Base-by-base conservation (phyloP, 2,329 filamentous ascomycete genomes). In the Trichoderma sp. region DNA sequence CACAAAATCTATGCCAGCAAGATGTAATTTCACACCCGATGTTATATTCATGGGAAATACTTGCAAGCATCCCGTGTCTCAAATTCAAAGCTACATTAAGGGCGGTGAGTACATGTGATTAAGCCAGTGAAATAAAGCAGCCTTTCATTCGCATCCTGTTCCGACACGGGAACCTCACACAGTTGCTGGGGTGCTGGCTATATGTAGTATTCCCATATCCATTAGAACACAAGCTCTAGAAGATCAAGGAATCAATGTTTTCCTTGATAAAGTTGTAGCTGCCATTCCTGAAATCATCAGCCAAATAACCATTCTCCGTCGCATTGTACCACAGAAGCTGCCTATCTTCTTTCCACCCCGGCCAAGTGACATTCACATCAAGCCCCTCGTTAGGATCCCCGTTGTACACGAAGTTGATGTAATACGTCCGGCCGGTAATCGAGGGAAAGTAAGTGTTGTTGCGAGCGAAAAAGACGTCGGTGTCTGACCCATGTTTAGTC, bases 401-500 rank as follows among this genome's bases (percentile, higher is more conserved):
- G 53, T 91, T 89, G 82, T 94, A 89, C 11, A 95, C 79, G 80
- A 96, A 96, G 66, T 90, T 91, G 79, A 92, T 86, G 80, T 94
- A 95, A 83, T 95, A 95, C 1, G 88, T 89, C 75, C 92, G 89
- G 56, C 91, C 91, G 7, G 89, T 87, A 4, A 80, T 82, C 27
- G 88, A 88, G 2, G 92, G 91, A 75, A 5, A 14, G 8, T 91
- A 89, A 81, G 93, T 91, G 16, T 89, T 80, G 92, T 83, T 1
- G 91, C 92, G 75, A 89, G 91, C 77, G 94, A 94, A 0, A 93
- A 88, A 80, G 93, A 94, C 45, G 2, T 2, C 78, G 1, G 95
- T 79, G 78, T 95, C 94, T 1, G 88, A 90, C 16, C 84, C 92
- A 81, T 97, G 94, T 83, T 94, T 93, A 0, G 93, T 95, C 21